A percentile compares a stretch with the other conserved stretches of the same genome.
Evolutionary conservation across 805 yeast genomes (phyloP).

Genomic region (Candida alai): DNA sequence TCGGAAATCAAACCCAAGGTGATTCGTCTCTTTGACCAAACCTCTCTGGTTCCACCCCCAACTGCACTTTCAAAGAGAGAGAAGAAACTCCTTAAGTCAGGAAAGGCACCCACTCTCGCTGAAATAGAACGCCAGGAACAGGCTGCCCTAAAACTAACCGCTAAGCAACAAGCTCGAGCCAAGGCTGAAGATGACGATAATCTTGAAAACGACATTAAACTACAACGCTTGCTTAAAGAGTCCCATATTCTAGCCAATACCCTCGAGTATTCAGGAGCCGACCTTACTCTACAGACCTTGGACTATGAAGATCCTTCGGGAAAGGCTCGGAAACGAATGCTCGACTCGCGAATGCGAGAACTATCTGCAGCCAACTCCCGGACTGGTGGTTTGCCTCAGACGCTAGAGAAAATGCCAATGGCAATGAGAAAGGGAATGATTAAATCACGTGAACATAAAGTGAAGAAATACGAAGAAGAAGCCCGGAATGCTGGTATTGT

Average conservation of each 20-base stretch:
- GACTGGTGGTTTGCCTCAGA: constrained; percentile 41
- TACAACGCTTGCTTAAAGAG: constrained; percentile 66
- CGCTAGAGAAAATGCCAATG: constrained; percentile 84
- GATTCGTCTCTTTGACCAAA: constrained; percentile 40
- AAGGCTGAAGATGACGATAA: constrained; percentile 46
- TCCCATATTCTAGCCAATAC: constrained; percentile 57
- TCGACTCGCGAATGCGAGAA: constrained; percentile 53
- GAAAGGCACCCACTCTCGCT: constrained; percentile 52
- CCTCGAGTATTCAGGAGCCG: constrained; percentile 59
- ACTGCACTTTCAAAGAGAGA: constrained; percentile 43
- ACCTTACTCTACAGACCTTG: constrained; percentile 57
- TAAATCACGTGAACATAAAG: constrained; percentile 48
- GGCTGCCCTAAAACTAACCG: constrained; percentile 23
- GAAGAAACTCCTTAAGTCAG: constrained; percentile 51
- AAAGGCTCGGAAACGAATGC: constrained; percentile 60
- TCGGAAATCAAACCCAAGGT: constrained; percentile 36
- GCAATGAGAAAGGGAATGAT: constrained; percentile 81
- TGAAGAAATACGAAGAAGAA: constrained; percentile 59
- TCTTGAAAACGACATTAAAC: constrained; percentile 64
- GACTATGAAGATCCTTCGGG: constrained; percentile 65
- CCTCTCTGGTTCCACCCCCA: constrained; percentile 9
- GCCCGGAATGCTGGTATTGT: constrained; percentile 90
- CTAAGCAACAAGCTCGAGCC: constrained; percentile 31
- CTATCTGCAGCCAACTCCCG: constrained; percentile 41
- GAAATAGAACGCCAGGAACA: constrained; percentile 26